Base-by-base conservation (phyloP, 2,329 filamentous ascomycete genomes). In the Neonectria neomacrospora region DNA sequence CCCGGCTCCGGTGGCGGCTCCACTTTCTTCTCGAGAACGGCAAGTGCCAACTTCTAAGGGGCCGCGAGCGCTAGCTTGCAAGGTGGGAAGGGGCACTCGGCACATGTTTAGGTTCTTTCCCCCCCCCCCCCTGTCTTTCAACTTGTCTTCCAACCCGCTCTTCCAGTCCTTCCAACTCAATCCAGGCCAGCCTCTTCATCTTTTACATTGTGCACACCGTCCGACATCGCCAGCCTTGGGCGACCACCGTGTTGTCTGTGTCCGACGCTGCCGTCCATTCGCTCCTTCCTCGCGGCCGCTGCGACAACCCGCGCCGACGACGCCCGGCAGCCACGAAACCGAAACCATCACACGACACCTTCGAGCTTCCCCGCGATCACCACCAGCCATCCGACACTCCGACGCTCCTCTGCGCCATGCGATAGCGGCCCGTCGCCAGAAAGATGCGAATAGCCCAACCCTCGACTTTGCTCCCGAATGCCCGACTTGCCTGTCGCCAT, bases 391-490 rank as follows among this genome's bases (percentile, higher is more conserved):
- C 41, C 56, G 23, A 37, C 16, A 42, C 37, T 52, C 45, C 23
- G 23, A 26, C 23, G 6, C 50, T 45, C 58, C 50, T 54, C 63
- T 56, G 48, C 64, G 65, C 59, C 63, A 74, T 74, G 72, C 72
- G 70, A 73, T 72, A 73, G 71, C 58, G 58, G 45, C 65, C 63
- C 53, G 64, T 45, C 63, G 58, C 63, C 53, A 60, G 52, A 65
- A 74, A 74, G 67, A 74, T 74, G 72, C 72, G 67, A 74, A 73
- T 67, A 66, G 66, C 58, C 64, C 71, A 39, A 57, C 54, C 59
- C 52, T 57, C 48, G 54, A 58, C 54, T 34, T 45, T 67, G 55
- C 58, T 64, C 55, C 63, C 63, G 70, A 71, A 69, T 68, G 70
- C 64, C 61, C 64, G 65, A 66, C 63, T 42, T 52, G 57, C 55